Conservation (phyloP, 371 early-diverging fungal species). For the Cokeromyces recurvatus region DNA sequence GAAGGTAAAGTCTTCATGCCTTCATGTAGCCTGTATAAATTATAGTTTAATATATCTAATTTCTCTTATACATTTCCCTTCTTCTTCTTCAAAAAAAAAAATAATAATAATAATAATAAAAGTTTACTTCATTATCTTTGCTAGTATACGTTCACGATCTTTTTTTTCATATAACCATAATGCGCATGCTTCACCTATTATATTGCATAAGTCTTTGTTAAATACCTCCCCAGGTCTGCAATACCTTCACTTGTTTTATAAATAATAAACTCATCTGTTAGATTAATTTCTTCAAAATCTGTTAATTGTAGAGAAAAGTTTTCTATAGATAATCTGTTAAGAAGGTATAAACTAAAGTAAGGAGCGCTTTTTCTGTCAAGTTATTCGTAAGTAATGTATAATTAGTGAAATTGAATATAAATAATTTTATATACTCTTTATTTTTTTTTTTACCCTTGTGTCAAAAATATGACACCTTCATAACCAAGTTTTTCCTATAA, state of each 20-base stretch:
- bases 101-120: no score
- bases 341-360: constrained; percentile 57
- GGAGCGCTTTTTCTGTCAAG: constrained; percentile 39
- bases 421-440: no score
- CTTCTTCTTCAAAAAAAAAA: no score
- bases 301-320: constrained; percentile 56
- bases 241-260: constrained; percentile 61
- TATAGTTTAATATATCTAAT: background rate
- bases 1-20: constrained; percentile 24
- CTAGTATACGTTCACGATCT: constrained; percentile 60
- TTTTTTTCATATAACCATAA: constrained; percentile 71
- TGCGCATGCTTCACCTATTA: constrained; percentile 51
- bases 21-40: constrained; percentile 16
- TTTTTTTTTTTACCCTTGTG: constrained; percentile 39
- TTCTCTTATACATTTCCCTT: constrained; percentile 5
- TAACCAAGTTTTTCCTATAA: constrained; percentile 63
- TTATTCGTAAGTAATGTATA: no score
- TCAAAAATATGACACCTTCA: constrained; percentile 65
- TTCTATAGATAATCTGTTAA: constrained; percentile 67
- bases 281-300: constrained; percentile 57
- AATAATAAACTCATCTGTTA: constrained; percentile 66
- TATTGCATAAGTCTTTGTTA: background rate
- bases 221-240: background rate
- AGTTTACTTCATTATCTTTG: constrained; percentile 52
- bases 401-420: no score